Percentiles rank a stretch among this genome's conserved stretches.
These are phyloP conservation scores for Peronospora destructor DNA, from an alignment of 352 stramenopile genomes.

Conservation along the genomic window DNA sequence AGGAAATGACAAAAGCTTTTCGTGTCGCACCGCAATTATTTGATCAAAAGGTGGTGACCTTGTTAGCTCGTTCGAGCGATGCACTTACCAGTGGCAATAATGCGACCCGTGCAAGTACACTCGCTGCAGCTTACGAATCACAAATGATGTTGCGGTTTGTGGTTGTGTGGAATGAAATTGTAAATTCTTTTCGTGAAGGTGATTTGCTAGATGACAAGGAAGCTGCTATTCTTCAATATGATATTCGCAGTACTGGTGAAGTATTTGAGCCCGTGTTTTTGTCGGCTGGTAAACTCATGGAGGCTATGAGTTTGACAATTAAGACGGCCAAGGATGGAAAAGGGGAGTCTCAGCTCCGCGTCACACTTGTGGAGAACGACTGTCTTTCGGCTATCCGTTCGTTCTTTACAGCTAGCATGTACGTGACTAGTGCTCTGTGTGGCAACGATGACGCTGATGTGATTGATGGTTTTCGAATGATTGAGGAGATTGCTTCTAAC, in stretches of 20 bases:
- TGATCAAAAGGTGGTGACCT: conserved; percentile 70
- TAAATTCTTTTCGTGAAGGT: conserved; percentile 72
- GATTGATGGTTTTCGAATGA: conserved; percentile 64
- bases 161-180: conserved; percentile 78
- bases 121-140: conserved; percentile 58
- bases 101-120: conserved; percentile 35
- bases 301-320: conserved; percentile 61
- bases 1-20: conserved; percentile 74
- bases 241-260: conserved; percentile 80
- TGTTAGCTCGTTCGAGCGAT: conserved; percentile 48
- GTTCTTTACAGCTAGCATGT: conserved; percentile 78
- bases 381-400: conserved; percentile 74
- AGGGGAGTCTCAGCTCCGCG: conserved; percentile 69
- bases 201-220: conserved; percentile 76
- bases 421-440: conserved; percentile 64
- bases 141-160: conserved; percentile 81
- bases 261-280: conserved; percentile 84
- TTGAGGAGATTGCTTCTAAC: conserved; percentile 60
- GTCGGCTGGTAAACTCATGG: conserved; percentile 74
- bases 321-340: conserved; percentile 74
- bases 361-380: conserved; percentile 73
- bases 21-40: conserved; percentile 69
- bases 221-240: conserved; percentile 70
- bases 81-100: conserved; percentile 39
- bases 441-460: conserved; percentile 76